Evolutionary conservation across 1,139 yeast genomes (phyloP).

Genomic region (Nakaseomyces glabratus): DNA sequence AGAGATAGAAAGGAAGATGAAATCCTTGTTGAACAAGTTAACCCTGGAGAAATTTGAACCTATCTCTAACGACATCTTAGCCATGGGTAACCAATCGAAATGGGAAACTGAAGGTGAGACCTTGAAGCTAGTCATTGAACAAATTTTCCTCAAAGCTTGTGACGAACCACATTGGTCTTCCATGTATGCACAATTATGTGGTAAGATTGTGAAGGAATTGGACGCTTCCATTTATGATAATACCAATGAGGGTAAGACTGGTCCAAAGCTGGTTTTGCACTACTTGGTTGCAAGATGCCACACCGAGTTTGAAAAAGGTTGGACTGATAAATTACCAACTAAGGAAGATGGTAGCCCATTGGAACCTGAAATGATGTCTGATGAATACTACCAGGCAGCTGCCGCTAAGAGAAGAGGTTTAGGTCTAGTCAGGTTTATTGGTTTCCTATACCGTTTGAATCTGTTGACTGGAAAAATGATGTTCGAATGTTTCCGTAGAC

Average conservation of each 20-base stretch:
- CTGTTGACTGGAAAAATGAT: conserved; percentile 74
- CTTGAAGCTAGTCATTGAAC: conserved; percentile 66
- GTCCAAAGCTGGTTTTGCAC: conserved; percentile 66
- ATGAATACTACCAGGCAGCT: conserved; percentile 83
- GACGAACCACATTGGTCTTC: conserved; percentile 98
- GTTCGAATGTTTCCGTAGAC: conserved; percentile 52
- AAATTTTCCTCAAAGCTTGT: conserved; percentile 90
- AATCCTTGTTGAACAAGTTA: conserved; percentile 82
- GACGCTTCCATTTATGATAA: conserved; percentile 60
- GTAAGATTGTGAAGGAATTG: conserved; percentile 61
- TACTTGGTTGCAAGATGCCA: conserved; percentile 82
- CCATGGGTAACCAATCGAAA: conserved; percentile 72
- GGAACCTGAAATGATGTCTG: conserved; percentile 88
- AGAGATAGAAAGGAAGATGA: conserved; percentile 74
- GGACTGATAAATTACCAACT: conserved; percentile 80
- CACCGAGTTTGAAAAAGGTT: conserved; percentile 86
- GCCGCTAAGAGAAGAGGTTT: conserved; percentile 97
- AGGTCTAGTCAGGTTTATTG: conserved; percentile 91
- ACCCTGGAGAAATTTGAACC: conserved; percentile 85
- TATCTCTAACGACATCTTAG: conserved; percentile 67
- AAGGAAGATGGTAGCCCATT: conserved; percentile 68
- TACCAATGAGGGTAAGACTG: conserved; percentile 42
- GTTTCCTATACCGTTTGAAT: conserved; percentile 76
- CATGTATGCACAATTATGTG: conserved; percentile 94
- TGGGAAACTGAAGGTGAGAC: conserved; percentile 72